Conservation (phyloP, 1,139 yeast species). For the Saccharomyces pastorianus region DNA sequence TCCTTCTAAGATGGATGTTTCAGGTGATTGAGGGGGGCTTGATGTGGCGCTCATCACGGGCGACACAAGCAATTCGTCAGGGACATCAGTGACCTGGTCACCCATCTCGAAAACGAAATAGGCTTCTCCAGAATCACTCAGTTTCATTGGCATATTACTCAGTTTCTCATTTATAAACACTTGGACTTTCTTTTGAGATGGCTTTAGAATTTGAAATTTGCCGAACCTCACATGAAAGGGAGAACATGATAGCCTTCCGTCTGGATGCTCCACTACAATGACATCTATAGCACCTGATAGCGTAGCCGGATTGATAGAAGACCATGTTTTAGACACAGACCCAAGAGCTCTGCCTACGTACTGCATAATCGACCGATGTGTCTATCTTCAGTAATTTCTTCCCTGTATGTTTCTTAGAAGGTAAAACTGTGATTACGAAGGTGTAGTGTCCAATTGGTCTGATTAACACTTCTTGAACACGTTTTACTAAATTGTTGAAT, state of each 20-base stretch:
- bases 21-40: conserved; percentile 54
- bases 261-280: conserved; percentile 88
- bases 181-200: conserved; percentile 93
- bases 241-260: conserved; percentile 77
- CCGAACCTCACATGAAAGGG: conserved; percentile 98
- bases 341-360: conserved; percentile 95
- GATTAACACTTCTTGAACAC: background rate
- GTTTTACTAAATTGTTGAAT: background rate
- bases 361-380: conserved; percentile 48
- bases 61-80: conserved; percentile 74
- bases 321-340: conserved; percentile 93
- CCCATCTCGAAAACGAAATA: conserved; percentile 90
- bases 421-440: background rate
- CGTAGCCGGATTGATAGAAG: conserved; percentile 92
- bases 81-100: conserved; percentile 48
- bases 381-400: background rate
- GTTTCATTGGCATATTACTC: conserved; percentile 85
- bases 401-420: background rate
- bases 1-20: conserved; percentile 33
- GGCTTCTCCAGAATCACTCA: conserved; percentile 97
- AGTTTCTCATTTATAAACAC: conserved; percentile 75
- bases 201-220: conserved; percentile 81
- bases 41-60: conserved; percentile 81
- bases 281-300: conserved; percentile 96
- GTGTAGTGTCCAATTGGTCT: background rate